Evolutionary conservation across 306 rosid genomes (phyloP).

Genomic region (Phaseolus lunatus): DNA sequence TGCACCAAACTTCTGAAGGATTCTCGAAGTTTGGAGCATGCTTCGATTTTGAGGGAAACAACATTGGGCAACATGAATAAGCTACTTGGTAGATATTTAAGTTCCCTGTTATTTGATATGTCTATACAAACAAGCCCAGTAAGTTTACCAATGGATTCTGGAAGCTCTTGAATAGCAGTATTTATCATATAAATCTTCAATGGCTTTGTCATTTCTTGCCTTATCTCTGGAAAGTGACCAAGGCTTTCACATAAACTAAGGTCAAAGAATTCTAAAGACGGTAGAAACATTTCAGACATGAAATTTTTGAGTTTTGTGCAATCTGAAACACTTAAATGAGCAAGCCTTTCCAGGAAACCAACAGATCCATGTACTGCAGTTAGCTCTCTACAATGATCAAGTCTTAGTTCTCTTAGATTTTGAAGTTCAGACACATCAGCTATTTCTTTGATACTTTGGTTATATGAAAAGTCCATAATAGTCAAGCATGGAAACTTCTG

Average conservation of each 20-base stretch:
- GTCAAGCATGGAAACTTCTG: neutral
- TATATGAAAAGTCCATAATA: neutral
- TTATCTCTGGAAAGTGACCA: conserved; percentile 16
- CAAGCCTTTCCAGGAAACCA: neutral
- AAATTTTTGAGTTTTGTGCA: conserved; percentile 13
- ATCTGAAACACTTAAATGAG: neutral
- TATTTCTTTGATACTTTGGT: neutral
- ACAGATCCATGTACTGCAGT: conserved; percentile 9
- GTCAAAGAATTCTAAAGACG: conserved; percentile 3
- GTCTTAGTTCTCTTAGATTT: neutral
- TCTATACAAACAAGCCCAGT: neutral
- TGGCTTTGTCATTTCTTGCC: conserved; percentile 12
- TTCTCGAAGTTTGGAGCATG: neutral
- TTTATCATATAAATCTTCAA: neutral
- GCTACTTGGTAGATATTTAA: conserved; percentile 11
- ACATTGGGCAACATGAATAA: conserved; percentile 7
- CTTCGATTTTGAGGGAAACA: neutral
- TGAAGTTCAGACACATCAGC: neutral
- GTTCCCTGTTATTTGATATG: neutral
- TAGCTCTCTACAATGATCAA: neutral
- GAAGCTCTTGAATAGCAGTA: conserved; percentile 9
- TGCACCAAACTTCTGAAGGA: neutral
- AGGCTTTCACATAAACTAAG: neutral
- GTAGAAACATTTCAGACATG: neutral
- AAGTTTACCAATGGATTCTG: conserved; percentile 25